A percentile compares a stretch with the other conserved stretches of the same genome.
These are phyloP conservation scores for Hymenotorrendiella dingleyae DNA, from an alignment of 2,329 filamentous ascomycete species.

Conservation along the genomic window DNA sequence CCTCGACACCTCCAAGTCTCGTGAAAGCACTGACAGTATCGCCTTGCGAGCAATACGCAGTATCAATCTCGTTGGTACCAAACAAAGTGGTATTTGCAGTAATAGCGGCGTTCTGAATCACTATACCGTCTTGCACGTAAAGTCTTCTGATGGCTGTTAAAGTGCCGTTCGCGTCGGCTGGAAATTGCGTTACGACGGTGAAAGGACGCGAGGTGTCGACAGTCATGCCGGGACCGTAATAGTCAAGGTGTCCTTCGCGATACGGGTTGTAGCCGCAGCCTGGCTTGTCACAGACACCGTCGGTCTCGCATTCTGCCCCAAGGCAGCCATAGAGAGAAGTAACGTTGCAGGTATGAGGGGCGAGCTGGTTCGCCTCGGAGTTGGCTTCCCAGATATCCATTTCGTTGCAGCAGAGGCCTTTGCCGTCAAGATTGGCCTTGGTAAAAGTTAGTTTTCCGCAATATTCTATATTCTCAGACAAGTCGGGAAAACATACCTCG, in stretches of 20 bases:
- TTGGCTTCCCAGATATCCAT: constrained; percentile 64
- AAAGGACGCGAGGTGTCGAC: constrained; percentile 46
- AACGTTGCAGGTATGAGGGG: constrained; percentile 49
- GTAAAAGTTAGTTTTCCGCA: background rate
- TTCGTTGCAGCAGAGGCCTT: constrained; percentile 54
- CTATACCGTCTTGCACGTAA: constrained; percentile 49
- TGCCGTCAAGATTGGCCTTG: constrained; percentile 47
- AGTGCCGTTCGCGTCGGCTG: constrained; percentile 42
- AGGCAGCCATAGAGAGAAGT: constrained; percentile 38
- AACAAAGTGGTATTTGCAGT: constrained; percentile 36
- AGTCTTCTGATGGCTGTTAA: constrained; percentile 48
- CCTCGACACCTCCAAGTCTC: constrained; percentile 46
- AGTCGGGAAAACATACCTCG: constrained; percentile 29
- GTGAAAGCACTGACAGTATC: constrained; percentile 47
- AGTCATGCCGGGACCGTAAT: constrained; percentile 47
- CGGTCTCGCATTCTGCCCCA: constrained; percentile 35
- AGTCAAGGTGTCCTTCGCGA: constrained; percentile 47
- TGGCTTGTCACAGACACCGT: constrained; percentile 48
- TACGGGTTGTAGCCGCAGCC: constrained; percentile 57
- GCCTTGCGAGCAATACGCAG: constrained; percentile 48
- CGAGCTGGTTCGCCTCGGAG: constrained; percentile 49
- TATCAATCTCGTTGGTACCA: constrained; percentile 49
- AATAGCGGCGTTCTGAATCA: constrained; percentile 44
- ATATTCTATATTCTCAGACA: background rate
- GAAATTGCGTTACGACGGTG: constrained; percentile 55